phyloP scores from a whole-genome alignment of 169 alveolate species.

The Besnoitia besnoiti region DNA sequence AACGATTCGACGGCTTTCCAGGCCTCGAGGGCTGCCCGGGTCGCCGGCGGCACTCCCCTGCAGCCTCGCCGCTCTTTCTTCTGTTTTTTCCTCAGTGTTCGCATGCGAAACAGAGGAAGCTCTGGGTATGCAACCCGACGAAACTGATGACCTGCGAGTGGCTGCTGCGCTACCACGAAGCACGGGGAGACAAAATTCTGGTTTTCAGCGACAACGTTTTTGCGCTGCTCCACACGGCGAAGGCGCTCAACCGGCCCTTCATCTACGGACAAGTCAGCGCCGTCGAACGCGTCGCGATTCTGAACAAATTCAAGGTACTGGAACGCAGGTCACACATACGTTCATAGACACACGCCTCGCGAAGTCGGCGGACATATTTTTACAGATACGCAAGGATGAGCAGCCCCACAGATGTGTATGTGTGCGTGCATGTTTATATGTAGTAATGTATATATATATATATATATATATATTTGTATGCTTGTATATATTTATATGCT shows the following conservation, averaged over 20 bases:
- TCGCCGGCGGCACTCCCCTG: not conserved
- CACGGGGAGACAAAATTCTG: slow-evolving; percentile 96
- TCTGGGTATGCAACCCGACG: slow-evolving; percentile 97
- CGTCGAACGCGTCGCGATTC: slow-evolving; percentile 74
- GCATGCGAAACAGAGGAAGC: slow-evolving; percentile 88
- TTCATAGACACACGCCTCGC: not conserved
- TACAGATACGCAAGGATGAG: not conserved
- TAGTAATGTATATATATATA: not conserved
- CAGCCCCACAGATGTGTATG: not conserved
- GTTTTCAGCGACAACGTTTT: slow-evolving; percentile 98
- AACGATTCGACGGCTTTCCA: too few species aligned
- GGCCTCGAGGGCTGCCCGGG: not conserved
- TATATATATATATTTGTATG: not conserved
- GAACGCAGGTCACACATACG: not conserved
- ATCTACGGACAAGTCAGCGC: slow-evolving; percentile 71
- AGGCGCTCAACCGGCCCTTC: slow-evolving; percentile 87
- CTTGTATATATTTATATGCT: not conserved
- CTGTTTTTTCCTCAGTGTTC: slow-evolving; percentile 71
- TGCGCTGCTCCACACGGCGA: slow-evolving; percentile 92
- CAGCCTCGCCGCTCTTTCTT: not conserved
- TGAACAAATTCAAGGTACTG: slow-evolving; percentile 89
- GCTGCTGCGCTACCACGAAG: slow-evolving; percentile 95
- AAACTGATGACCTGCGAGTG: slow-evolving; percentile 95
- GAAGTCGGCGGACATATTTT: not conserved
- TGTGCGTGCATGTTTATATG: not conserved